Conservation (phyloP, 371 early-diverging fungal genomes). For the Mortierella sp. region DNA sequence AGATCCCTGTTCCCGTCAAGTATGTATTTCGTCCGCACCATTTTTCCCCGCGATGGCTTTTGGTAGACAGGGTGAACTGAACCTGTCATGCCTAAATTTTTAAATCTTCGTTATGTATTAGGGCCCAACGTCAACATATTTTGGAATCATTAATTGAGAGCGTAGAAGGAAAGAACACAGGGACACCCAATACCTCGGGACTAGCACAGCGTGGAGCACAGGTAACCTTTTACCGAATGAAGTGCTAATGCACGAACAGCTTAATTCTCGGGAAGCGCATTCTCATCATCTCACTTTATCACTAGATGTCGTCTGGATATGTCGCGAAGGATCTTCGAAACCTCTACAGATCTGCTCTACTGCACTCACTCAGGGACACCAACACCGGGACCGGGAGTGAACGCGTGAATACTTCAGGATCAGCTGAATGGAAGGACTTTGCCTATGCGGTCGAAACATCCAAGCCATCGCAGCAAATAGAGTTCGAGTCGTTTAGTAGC, state of each 20-base stretch:
- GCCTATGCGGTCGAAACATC: slow-evolving; percentile 61
- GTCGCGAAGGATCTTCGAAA: slow-evolving; percentile 68
- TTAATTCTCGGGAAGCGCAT: no score
- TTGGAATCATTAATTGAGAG: slow-evolving; percentile 4
- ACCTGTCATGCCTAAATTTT: neutral
- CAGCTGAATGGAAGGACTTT: slow-evolving; percentile 58
- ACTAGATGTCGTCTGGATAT: slow-evolving; percentile 71
- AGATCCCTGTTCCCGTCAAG: slow-evolving; percentile 39
- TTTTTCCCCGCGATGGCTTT: no score
- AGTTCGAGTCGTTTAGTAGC: slow-evolving; percentile 62
- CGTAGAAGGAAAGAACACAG: neutral
- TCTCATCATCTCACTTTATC: neutral
- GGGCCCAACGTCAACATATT: slow-evolving; percentile 51
- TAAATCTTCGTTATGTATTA: neutral
- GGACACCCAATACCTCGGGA: neutral
- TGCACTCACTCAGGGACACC: slow-evolving; percentile 51
- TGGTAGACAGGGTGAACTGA: neutral
- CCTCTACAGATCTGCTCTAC: slow-evolving; percentile 63
- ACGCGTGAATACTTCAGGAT: neutral
- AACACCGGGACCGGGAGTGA: neutral
- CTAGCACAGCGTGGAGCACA: slow-evolving; percentile 18
- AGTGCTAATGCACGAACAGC: no score
- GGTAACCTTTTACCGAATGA: slow-evolving; percentile 9
- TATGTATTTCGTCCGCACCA: neutral
- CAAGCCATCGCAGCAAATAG: slow-evolving; percentile 65